Percentiles rank a stretch among this genome's conserved stretches.
These are phyloP conservation scores for Lathyrus aphaca DNA, from an alignment of 306 rosid species.

Conservation along the genomic window DNA sequence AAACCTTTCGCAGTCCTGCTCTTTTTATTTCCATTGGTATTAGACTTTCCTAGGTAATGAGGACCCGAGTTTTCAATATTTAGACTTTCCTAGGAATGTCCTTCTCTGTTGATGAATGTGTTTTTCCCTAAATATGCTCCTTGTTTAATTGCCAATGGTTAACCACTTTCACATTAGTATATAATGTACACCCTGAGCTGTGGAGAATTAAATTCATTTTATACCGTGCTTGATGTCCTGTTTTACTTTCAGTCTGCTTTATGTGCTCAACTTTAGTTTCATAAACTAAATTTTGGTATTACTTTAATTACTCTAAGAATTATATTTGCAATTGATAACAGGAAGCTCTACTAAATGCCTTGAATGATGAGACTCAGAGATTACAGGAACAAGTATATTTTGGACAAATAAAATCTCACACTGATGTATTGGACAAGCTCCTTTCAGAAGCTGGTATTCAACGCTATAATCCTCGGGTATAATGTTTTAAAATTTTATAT, in stretches of 20 bases:
- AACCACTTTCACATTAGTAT: constrained; percentile 15
- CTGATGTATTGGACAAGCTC: constrained; percentile 78
- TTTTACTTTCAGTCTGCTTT: constrained; percentile 12
- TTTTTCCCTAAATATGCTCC: not conserved
- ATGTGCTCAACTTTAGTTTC: constrained; percentile 24
- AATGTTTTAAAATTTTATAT: constrained; percentile 18
- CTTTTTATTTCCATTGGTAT: constrained; percentile 16
- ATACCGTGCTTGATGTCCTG: constrained; percentile 16
- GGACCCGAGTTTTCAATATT: constrained; percentile 4
- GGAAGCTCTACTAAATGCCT: constrained; percentile 83
- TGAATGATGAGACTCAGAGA: constrained; percentile 92
- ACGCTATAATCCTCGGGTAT: constrained; percentile 95
- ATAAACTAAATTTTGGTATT: not conserved
- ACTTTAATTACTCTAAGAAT: constrained; percentile 3
- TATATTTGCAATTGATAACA: constrained; percentile 46
- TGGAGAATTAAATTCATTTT: constrained; percentile 19
- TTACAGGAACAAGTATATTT: constrained; percentile 95
- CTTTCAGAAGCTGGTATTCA: constrained; percentile 84
- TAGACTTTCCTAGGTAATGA: not conserved
- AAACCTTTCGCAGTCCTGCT: not conserved
- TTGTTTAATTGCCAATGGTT: constrained; percentile 10
- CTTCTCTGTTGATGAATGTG: constrained; percentile 5
- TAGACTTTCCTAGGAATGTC: not conserved
- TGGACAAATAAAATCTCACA: constrained; percentile 84
- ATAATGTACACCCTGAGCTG: constrained; percentile 9